These are phyloP conservation scores for Pelargonium cotyledonis DNA, from an alignment of 441 rosid genomes.

Conservation along the genomic window DNA sequence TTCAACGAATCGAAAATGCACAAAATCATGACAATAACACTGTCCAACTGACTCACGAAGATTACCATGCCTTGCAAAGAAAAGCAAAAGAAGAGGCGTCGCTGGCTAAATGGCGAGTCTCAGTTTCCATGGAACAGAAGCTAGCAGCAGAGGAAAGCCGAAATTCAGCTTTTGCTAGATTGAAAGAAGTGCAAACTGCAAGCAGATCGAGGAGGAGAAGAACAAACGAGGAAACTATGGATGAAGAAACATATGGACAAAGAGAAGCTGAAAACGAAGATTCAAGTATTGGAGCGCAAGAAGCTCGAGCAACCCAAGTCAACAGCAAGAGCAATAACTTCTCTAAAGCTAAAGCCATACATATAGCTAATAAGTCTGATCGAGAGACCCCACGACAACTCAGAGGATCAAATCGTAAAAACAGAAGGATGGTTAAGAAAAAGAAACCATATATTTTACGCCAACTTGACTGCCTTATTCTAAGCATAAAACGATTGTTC, in stretches of 20 bases:
- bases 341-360: background rate
- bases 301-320: background rate
- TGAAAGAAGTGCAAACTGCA: background rate
- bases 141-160: background rate
- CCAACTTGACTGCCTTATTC: background rate
- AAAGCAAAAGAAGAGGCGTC: conserved; percentile 40
- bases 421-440: background rate
- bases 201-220: background rate
- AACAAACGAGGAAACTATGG: background rate
- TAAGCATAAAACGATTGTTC: background rate
- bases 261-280: background rate
- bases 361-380: background rate
- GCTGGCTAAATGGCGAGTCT: conserved; percentile 39
- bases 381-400: background rate
- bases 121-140: conserved; percentile 42
- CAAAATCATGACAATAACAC: background rate
- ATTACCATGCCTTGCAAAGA: conserved; percentile 10
- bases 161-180: background rate
- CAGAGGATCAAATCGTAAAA: background rate
- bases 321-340: background rate
- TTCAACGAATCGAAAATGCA: background rate
- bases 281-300: background rate
- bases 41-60: background rate
- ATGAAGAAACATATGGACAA: too few relatives aligned
- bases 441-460: conserved; percentile 1